Evolutionary conservation across 78 protist genomes (phyloP).

Genomic region (Pigoraptor vietnamica): DNA sequence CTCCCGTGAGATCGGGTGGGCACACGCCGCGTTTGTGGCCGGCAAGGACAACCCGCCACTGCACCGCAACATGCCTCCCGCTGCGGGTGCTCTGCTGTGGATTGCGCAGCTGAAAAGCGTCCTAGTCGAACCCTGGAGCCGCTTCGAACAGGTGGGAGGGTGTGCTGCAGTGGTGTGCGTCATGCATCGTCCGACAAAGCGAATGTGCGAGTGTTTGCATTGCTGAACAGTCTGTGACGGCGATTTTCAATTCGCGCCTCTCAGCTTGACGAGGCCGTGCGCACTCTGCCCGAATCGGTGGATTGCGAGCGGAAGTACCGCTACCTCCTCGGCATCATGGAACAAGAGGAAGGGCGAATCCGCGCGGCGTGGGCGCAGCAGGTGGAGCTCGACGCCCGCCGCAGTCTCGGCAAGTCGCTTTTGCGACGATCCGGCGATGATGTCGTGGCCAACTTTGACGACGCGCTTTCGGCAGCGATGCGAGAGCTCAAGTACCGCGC

Average conservation of each 20-base stretch:
- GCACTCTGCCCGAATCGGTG: not conserved
- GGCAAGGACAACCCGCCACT: not conserved
- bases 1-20: not conserved
- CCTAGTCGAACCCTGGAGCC: not conserved
- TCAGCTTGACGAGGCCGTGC: not conserved
- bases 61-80: not conserved
- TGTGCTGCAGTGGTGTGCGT: not conserved
- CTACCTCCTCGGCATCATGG: not conserved
- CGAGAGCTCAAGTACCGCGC: not conserved
- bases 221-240: no score
- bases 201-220: no score
- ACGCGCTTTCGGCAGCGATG: not conserved
- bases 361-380: not conserved
- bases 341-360: not conserved
- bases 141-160: not conserved
- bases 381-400: not conserved
- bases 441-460: not conserved
- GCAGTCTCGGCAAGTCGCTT: not conserved
- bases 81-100: not conserved
- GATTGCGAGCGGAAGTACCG: not conserved
- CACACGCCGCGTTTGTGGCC: not conserved
- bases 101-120: not conserved
- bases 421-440: not conserved
- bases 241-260: no score
- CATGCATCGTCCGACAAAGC: no score